Evolutionary conservation across 805 yeast species (phyloP), one percentile per base, ranked within the genome.

Genomic region (Suhomyces emberorum): DNA sequence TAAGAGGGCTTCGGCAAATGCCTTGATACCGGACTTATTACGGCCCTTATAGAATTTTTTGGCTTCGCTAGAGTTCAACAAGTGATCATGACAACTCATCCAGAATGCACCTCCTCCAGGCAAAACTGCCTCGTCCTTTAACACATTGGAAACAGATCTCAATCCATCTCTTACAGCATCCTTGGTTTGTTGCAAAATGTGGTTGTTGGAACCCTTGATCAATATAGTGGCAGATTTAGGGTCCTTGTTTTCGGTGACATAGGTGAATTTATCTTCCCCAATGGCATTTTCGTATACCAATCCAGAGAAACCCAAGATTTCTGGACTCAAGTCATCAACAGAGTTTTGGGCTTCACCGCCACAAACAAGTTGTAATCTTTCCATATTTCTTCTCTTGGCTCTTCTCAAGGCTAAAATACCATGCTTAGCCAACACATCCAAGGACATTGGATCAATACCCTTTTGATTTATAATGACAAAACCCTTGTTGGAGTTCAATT

Each of bases 371-470:
- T 93, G 99, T 57, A 93, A 74, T 60, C 99, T 81, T 70, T 93
- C 99, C 98, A 93, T 91, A 65, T 93, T 93, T 70, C 99, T 83
- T 72, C 99, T 81, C 72, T 93, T 93, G 29, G 99, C 99, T 58
- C 98, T 81, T 72, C 99, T 82, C 52, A 93, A 74, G 1, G 98
- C 98, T 51, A 93, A 72, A 48, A 93, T 93, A 51, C 84, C 85
- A 63, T 93, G 83, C 58, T 87, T 88, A 29, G 98, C 98, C 46
- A 93, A 73, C 4, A 91, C 82, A 58, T 93, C 98, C 45, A 93
- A 70, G 6, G 97, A 88, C 93, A 93, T 84, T 46, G 98, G 98
- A 59, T 93, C 98, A 48, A 93, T 93, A 53, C 98, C 98, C 72
- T 93, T 93, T 66, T 93, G 98, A 67, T 93, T 93, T 61, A 93